phyloP scores from a whole-genome alignment of 208 protist genomes.

The Leishmania aethiopica region DNA sequence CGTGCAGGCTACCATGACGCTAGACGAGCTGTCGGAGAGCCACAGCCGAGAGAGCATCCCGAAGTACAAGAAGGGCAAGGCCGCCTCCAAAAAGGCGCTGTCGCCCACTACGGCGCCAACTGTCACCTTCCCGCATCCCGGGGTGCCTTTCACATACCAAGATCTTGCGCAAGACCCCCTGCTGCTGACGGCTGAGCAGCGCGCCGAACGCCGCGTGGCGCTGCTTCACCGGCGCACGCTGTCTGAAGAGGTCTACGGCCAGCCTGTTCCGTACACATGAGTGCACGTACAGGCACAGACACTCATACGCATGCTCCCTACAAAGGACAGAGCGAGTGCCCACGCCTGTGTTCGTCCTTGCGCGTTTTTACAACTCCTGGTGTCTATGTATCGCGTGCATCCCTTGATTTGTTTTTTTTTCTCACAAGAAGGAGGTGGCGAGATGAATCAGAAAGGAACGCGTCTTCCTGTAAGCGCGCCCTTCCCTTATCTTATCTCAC shows the following conservation, averaged over 20 bases:
- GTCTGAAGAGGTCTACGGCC: conserved; percentile 24
- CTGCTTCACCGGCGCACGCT: conserved; percentile 21
- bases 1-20: conserved; percentile 2
- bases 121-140: conserved; percentile 22
- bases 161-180: conserved; percentile 20
- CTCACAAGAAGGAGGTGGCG: background rate
- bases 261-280: conserved; percentile 10
- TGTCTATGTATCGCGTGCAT: background rate
- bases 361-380: background rate
- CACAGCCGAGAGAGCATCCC: background rate
- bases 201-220: conserved; percentile 11
- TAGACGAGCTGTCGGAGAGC: background rate
- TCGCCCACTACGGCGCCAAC: background rate
- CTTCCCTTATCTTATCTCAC: background rate
- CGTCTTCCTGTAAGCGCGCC: background rate
- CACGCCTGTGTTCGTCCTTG: background rate
- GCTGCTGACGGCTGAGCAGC: conserved; percentile 14
- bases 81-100: background rate
- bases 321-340: background rate
- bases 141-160: conserved; percentile 17
- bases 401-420: background rate
- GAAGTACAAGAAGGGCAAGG: background rate
- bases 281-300: background rate
- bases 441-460: background rate
- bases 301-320: background rate